These are phyloP conservation scores for Aspergillus sergii DNA, from an alignment of 2,329 filamentous ascomycete species.

Conservation along the genomic window DNA sequence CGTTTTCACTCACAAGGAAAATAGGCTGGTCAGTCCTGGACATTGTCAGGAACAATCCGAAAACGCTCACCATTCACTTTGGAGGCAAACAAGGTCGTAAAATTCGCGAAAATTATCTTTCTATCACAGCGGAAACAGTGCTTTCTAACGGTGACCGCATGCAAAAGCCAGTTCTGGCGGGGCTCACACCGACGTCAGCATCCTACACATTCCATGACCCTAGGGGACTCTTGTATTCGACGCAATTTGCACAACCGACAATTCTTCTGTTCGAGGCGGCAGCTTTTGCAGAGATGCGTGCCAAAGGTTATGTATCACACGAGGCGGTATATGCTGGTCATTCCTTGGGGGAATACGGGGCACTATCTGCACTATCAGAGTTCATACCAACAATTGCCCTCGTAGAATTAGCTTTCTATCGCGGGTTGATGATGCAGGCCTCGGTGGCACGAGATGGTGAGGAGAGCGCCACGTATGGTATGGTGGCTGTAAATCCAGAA, in stretches of 20 bases:
- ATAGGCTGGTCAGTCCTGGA: slow-evolving; percentile 83
- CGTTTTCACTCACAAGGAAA: neutral
- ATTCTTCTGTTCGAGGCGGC: slow-evolving; percentile 98
- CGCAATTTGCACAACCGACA: slow-evolving; percentile 95
- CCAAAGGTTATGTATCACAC: slow-evolving; percentile 87
- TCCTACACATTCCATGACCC: slow-evolving; percentile 97
- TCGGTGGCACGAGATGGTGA: slow-evolving; percentile 89
- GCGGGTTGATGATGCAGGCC: slow-evolving; percentile 96
- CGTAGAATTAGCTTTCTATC: slow-evolving; percentile 96
- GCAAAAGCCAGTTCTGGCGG: slow-evolving; percentile 95
- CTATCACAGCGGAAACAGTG: slow-evolving; percentile 59
- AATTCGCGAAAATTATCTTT: slow-evolving; percentile 96
- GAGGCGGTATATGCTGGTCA: slow-evolving; percentile 96
- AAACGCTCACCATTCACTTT: slow-evolving; percentile 95
- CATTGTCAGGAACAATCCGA: slow-evolving; percentile 97
- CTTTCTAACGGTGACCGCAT: slow-evolving; percentile 64
- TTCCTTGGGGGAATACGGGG: slow-evolving; percentile 95
- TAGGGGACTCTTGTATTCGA: slow-evolving; percentile 87
- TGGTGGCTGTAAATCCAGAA: slow-evolving; percentile 23
- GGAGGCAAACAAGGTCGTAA: slow-evolving; percentile 92
- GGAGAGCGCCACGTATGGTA: slow-evolving; percentile 64
- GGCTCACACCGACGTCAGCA: slow-evolving; percentile 73
- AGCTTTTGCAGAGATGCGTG: slow-evolving; percentile 95
- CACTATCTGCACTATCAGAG: slow-evolving; percentile 87
- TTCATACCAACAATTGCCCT: slow-evolving; percentile 96